Evolutionary conservation across 2,329 filamentous ascomycete genomes (phyloP), one percentile per base, ranked within the genome.

Genomic region (Botryotinia calthae): DNA sequence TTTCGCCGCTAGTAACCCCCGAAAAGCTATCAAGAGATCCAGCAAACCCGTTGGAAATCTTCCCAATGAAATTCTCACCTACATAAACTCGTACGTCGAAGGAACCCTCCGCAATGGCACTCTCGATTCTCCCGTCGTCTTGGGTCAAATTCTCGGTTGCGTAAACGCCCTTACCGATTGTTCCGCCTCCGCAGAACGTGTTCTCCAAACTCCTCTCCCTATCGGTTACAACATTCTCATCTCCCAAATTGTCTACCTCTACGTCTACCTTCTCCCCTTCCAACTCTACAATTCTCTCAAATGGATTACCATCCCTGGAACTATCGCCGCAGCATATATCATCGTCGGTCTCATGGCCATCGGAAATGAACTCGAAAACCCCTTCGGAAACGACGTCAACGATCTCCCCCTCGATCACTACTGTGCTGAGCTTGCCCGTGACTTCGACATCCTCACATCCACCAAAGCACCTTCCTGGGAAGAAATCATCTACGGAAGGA

Each of bases 181-280:
- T 72, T 84, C 94, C 76, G 88, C 88, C 25, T 90, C 90, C 73
- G 90, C 90, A 65, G 93, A 96, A 79, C 91, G 93, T 75, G 90
- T 97, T 31, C 88, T 95, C 46, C 92, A 91, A 81, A 97, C 93
- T 0, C 93, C 93, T 1, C 87, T 97, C 0, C 93, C 93, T 3
- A 87, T 94, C 72, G 93, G 93, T 64, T 97, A 97, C 84, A 89
- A 88, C 76, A 96, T 97, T 78, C 89, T 93, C 78, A 95, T 96
- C 81, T 90, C 90, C 31, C 93, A 97, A 81, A 95, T 96, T 79
- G 93, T 93, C 46, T 95, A 92, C 89, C 87, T 94, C 69, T 97
- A 96, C 82, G 90, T 96, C 70, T 83, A 94, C 77, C 86, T 93
- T 46, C 86, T 97, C 1, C 93, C 93, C 9, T 96, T 96, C 86